Evolutionary conservation across 768 basidiomycete species (phyloP), one percentile per base, ranked within the genome.

Genomic region (Cystofilobasidium macerans): DNA sequence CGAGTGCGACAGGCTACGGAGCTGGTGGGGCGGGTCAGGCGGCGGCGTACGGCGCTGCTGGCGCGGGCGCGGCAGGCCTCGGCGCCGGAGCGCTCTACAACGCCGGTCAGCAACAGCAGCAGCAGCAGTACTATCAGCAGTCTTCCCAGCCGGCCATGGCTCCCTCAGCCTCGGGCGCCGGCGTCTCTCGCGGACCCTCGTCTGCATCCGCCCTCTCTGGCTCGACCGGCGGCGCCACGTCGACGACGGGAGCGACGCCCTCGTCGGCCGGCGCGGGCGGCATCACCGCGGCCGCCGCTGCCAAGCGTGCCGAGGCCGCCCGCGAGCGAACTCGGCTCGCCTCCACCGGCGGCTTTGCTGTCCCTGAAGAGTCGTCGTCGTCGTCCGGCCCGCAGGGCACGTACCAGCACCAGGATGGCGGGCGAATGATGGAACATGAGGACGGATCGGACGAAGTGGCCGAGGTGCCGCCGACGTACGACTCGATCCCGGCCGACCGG

Each of bases 391-490:
- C 11, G 45, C 3, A 43, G 54, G 32, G n/a, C n/a, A n/a, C 57
- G 57, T 42, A 48, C 12, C 28, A 33, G 28, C 64, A 65, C 45
- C 64, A 65, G 57, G 64, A 65, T 28, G 64, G 64, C 36, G 64
- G 64, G 8, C 18, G 64, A 24, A 32, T 65, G 22, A 32, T 7
- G n/a, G 36, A 30, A 18, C 2, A 54, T 24, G 48, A 56, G 51
- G 62, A 30, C 4, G 48, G 51, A 18, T 9, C 13, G 18, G 28
- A 24, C 22, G 51, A 30, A 28, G 26, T 38, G 62, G 59, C 40
- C 45, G 65, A 67, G 58, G 20, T 67, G 2, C 65, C 65, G 20
- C 65, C 65, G 13, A 67, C 59, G 32, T 66, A 66, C 57, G 65
- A 47, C 6, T 60, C 57, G 43, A 66, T 66, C 40, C 61, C 61